Percentiles rank a stretch among this genome's conserved stretches.
Conservation (phyloP, 176 grass and related monocot species). For the Thinopyrum elongatum region DNA sequence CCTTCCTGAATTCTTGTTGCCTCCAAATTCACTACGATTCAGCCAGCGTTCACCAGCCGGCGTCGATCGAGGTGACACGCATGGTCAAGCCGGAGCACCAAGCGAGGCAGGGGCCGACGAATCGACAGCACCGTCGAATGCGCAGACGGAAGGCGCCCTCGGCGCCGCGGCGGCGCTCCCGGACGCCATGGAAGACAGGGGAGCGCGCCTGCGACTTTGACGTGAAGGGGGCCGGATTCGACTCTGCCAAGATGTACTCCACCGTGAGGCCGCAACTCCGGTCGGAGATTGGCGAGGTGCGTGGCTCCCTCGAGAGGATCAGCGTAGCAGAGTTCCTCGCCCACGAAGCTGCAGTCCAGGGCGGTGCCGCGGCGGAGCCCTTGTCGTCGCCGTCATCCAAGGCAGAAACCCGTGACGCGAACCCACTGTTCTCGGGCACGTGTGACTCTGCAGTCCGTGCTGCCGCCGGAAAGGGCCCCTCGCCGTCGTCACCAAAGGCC, state of each 20-base stretch:
- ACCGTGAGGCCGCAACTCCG: not conserved
- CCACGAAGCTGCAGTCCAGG: too few relatives aligned
- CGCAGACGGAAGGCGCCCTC: not conserved
- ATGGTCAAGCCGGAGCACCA: not conserved
- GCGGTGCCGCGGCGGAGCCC: not conserved
- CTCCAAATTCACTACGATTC: not conserved
- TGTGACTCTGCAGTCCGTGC: not conserved
- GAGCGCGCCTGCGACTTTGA: not conserved
- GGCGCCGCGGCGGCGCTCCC: not conserved
- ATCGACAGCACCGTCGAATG: not conserved
- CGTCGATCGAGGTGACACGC: conserved; percentile 7
- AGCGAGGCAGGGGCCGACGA: not conserved
- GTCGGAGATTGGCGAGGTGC: conserved; percentile 27
- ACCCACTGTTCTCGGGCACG: not conserved
- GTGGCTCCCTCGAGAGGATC: conserved; percentile 2
- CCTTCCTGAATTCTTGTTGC: not conserved
- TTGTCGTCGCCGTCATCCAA: not conserved
- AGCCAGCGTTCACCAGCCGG: not conserved
- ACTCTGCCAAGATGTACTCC: not conserved
- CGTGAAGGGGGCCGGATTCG: not conserved
- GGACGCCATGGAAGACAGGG: not conserved
- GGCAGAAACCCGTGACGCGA: not conserved
- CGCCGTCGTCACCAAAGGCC: not conserved
- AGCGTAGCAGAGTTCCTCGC: not conserved
- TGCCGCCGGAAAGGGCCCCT: not conserved